Conservation (phyloP, 2,329 filamentous ascomycete species). For the Pestalotiopsis sp. region DNA sequence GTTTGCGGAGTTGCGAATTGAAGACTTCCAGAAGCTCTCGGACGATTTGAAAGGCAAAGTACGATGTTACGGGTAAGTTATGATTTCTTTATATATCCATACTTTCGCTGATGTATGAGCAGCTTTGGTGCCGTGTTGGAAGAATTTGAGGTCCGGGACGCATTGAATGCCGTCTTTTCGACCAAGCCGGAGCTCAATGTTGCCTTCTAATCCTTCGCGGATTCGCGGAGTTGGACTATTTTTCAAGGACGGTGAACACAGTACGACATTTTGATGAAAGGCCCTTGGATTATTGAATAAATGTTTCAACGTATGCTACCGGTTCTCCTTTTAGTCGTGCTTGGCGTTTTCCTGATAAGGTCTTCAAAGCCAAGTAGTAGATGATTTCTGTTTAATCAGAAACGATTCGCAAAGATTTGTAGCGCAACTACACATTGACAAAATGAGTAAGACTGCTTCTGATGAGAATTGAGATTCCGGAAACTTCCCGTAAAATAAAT, state of each 20-base stretch:
- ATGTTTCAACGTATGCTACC: no score
- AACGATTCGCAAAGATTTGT: no score
- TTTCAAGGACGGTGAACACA: neutral
- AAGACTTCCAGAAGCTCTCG: conserved; percentile 73
- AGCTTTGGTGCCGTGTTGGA: conserved; percentile 68
- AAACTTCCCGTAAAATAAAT: no score
- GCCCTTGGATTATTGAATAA: no score
- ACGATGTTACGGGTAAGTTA: conserved; percentile 82
- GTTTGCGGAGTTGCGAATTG: conserved; percentile 64
- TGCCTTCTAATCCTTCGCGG: conserved; percentile 15
- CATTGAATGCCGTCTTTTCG: conserved; percentile 71
- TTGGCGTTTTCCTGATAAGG: no score
- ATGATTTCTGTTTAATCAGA: no score
- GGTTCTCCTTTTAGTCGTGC: no score
- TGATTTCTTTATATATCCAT: neutral
- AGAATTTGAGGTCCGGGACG: conserved; percentile 75
- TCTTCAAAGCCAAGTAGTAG: no score
- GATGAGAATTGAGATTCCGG: no score
- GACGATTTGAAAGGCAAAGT: conserved; percentile 79
- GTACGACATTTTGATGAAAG: neutral
- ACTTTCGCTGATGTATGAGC: neutral
- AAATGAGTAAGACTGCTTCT: no score
- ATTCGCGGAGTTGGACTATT: neutral
- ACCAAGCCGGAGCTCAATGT: conserved; percentile 49
- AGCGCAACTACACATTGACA: no score